These are phyloP conservation scores for Scedosporium minutisporum DNA, from an alignment of 2,329 filamentous ascomycete genomes.

Conservation along the genomic window DNA sequence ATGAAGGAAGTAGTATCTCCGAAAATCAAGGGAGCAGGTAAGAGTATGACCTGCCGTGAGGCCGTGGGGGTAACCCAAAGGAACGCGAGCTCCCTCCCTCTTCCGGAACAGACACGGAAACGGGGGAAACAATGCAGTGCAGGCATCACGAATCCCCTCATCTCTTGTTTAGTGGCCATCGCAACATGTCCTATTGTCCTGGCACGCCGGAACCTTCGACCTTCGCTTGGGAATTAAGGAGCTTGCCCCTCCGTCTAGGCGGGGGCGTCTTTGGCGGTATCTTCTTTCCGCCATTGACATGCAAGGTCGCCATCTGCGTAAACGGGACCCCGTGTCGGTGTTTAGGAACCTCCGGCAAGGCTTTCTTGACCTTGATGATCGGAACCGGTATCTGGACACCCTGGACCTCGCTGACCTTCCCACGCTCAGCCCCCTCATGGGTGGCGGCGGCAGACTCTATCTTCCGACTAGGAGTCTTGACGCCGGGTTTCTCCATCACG, in stretches of 20 bases:
- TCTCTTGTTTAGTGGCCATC: not conserved
- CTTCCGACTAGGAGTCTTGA: conserved; percentile 67
- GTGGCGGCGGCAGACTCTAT: conserved; percentile 1
- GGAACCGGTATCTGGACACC: not conserved
- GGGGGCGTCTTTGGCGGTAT: conserved; percentile 35
- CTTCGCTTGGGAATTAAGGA: not conserved
- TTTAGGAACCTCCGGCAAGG: conserved; percentile 44
- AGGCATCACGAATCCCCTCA: not conserved
- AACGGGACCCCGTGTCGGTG: conserved; percentile 44
- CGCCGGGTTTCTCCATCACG: conserved; percentile 71
- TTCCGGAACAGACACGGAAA: not conserved
- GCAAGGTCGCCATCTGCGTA: conserved; percentile 14
- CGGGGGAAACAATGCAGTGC: too few relatives aligned
- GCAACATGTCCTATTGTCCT: not conserved
- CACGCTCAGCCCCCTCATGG: not conserved
- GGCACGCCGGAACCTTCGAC: conserved; percentile 2
- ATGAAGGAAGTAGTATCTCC: too few relatives aligned
- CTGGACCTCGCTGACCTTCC: not conserved
- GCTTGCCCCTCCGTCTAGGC: conserved; percentile 33
- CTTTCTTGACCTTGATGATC: conserved; percentile 31
- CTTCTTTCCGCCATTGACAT: conserved; percentile 22
- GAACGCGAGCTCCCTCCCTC: not conserved
- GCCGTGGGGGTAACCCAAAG: not conserved
- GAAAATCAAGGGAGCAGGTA: too few relatives aligned
- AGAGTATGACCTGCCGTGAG: too few relatives aligned